A percentile compares a stretch with the other conserved stretches of the same genome.
These are phyloP conservation scores for Prosopis cineraria DNA, from an alignment of 306 rosid species.

Conservation along the genomic window DNA sequence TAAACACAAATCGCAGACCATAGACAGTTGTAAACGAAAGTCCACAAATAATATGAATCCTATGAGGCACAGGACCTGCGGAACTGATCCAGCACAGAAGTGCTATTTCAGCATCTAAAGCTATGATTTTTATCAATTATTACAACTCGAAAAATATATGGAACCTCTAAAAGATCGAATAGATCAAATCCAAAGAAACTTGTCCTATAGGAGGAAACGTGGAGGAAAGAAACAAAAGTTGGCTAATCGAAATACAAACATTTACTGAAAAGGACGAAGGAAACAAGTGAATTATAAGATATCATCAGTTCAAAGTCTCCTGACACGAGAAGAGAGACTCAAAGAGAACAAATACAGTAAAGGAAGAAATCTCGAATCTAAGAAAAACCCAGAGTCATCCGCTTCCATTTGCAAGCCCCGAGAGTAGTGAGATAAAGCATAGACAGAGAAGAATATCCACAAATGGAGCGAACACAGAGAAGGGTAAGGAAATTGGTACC, in stretches of 20 bases:
- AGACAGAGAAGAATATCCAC: neutral
- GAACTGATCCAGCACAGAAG: neutral
- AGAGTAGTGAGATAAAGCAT: neutral
- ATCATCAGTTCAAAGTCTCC: neutral
- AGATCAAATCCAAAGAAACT: neutral
- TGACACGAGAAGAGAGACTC: neutral
- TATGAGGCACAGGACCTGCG: neutral
- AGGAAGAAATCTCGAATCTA: neutral
- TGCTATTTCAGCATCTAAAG: neutral
- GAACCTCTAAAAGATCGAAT: neutral
- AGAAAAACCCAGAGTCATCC: neutral
- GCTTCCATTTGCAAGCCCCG: neutral
- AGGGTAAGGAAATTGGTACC: neutral
- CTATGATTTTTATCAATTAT: neutral
- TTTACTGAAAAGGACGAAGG: neutral
- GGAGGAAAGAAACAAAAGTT: neutral
- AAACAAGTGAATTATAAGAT: neutral
- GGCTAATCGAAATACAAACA: neutral
- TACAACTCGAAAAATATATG: neutral
- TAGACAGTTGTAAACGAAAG: neutral
- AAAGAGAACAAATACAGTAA: neutral
- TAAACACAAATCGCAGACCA: neutral
- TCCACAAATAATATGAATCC: constrained; percentile 7
- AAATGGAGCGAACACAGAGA: neutral
- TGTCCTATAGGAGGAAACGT: neutral